Evolutionary conservation across 345 rosid genomes (phyloP).

Genomic region (Eucalyptus pauciflora): DNA sequence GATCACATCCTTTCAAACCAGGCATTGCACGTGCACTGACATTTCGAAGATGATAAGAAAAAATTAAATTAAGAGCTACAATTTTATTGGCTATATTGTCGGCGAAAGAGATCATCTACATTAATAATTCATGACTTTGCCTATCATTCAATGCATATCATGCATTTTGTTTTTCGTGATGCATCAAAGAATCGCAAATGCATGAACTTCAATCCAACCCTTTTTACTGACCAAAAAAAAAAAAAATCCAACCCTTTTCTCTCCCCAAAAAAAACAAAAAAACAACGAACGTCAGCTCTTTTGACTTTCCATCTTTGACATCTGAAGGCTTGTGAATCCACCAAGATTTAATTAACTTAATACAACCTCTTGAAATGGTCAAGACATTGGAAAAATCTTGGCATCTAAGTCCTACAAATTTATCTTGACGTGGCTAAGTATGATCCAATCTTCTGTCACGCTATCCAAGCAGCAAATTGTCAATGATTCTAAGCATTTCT

Average conservation of each 20-base stretch:
- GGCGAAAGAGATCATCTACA: neutral
- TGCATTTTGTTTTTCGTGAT: neutral
- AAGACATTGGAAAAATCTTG: neutral
- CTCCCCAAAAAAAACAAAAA: too few species aligned
- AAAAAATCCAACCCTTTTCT: neutral
- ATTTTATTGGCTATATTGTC: neutral
- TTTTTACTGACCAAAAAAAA: too few species aligned
- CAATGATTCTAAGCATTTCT: neutral
- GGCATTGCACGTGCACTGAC: neutral
- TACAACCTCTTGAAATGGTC: neutral
- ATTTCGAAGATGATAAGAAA: neutral
- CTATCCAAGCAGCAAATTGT: neutral
- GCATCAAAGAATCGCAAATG: neutral
- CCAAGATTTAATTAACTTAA: neutral
- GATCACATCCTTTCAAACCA: neutral
- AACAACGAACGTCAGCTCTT: neutral
- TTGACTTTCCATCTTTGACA: neutral
- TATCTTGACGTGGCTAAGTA: neutral
- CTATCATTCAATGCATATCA: neutral
- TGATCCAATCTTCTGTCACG: neutral
- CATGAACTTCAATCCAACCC: neutral
- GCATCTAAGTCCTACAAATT: neutral
- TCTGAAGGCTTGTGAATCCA: neutral
- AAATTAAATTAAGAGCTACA: neutral
- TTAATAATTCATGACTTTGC: neutral